phyloP scores from a whole-genome alignment of 2,329 filamentous ascomycete genomes.

The Penicillium sp. region DNA sequence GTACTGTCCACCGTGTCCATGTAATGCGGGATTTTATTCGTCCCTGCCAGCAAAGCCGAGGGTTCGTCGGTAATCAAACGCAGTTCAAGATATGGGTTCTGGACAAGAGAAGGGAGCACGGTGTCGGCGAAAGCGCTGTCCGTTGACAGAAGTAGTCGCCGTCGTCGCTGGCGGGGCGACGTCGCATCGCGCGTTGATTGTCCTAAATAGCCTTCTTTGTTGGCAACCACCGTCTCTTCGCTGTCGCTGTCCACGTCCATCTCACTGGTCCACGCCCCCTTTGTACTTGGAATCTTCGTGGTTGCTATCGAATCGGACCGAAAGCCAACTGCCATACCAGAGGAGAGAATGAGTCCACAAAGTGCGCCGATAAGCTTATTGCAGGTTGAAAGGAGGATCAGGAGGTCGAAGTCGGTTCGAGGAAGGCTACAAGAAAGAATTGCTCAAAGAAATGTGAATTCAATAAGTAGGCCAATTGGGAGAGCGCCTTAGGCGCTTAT shows the following conservation, averaged over 20 bases:
- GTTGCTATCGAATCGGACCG: slow-evolving; percentile 5
- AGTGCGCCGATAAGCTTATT: neutral
- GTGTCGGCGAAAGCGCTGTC: slow-evolving; percentile 40
- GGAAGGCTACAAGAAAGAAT: neutral
- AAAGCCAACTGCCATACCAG: slow-evolving; percentile 21
- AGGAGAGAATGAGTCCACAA: neutral
- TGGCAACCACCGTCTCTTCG: slow-evolving; percentile 16
- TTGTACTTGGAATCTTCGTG: slow-evolving; percentile 8
- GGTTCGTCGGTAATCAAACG: slow-evolving; percentile 42
- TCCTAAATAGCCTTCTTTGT: slow-evolving; percentile 10
- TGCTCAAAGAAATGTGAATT: neutral
- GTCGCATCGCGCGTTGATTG: slow-evolving; percentile 2
- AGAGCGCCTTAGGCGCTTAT: slow-evolving; percentile 8
- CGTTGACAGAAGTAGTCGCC: slow-evolving; percentile 36
- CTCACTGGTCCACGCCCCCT: slow-evolving; percentile 15
- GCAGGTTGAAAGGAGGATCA: neutral
- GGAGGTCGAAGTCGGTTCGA: neutral
- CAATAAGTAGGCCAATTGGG: neutral
- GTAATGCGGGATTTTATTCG: slow-evolving; percentile 39
- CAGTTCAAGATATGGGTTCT: slow-evolving; percentile 39
- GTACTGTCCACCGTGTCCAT: slow-evolving; percentile 40
- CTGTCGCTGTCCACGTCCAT: slow-evolving; percentile 28
- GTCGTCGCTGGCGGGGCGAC: slow-evolving; percentile 18
- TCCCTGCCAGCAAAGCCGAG: slow-evolving; percentile 34
- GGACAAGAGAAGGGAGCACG: slow-evolving; percentile 36